Evolutionary conservation across 345 rosid species (phyloP), one percentile per base, ranked within the genome.

Genomic region (Hibiscus syriacus): DNA sequence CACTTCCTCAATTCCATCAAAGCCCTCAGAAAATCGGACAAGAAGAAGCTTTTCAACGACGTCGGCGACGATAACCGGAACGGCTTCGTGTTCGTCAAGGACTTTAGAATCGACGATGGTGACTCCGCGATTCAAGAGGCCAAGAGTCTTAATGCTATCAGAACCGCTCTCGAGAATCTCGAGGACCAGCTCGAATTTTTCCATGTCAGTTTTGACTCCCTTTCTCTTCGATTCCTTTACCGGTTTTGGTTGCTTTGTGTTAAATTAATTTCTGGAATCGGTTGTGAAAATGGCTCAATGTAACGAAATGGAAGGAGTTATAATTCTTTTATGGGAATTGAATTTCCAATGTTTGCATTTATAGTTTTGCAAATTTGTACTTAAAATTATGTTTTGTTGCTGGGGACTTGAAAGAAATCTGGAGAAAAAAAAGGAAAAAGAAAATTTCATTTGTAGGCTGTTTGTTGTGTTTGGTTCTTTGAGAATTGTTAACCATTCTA

Each of bases 121-220:
- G 96, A 85, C 54, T 78, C 86, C 17, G 79, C 88, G 10, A 77
- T 90, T 74, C 86, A 75, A 19, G 99, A 94, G 86, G 95, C 91
- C 19, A 94, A 90, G 81, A 90, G 97, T 73, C 83, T 94, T 19
- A 87, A 89, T 66, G 85, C 87, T 27, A 94, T 94, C 41, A 80
- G 99, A 23, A 83, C 92, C 32, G 95, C 99, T 68, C 89, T 90
- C 63, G 99, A 94, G 86, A 86, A 89, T 76, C 94, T 90, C 39
- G 99, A 91, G 74, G 97, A 94, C 83, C 99, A 94, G 83, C 85
- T 94, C 61, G 99, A 94, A 76, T 86, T 84, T 78, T 83, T 90
- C 77, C 99, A 89, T 50, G 99, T 90, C 70, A 80, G 92, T 63
- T 36, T 38, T 43, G 64, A 34, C 65, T 59, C 26, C 23, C 11